Conservation (phyloP, 1,284 basidiomycete species). For the Naganishia sp. region DNA sequence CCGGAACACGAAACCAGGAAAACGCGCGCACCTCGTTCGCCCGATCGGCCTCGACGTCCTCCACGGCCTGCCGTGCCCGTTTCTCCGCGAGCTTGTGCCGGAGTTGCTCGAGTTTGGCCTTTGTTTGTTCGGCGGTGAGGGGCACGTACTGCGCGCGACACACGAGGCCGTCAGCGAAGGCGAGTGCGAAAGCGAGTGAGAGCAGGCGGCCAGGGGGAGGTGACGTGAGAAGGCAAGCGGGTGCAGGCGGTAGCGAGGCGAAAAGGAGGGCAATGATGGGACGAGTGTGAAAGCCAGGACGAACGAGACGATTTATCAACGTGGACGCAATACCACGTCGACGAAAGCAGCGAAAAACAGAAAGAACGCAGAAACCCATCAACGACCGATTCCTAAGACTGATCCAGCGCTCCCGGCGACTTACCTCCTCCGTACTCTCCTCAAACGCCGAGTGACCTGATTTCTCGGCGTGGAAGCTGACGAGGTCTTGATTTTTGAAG, state of each 20-base stretch:
- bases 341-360: too few species aligned
- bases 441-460: slow-evolving; percentile 92
- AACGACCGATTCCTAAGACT: too few species aligned
- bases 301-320: too few species aligned
- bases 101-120: slow-evolving; percentile 75
- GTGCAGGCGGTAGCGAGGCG: neutral
- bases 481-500: slow-evolving; percentile 83
- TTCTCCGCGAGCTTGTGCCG: slow-evolving; percentile 75
- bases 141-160: slow-evolving; percentile 55
- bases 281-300: too few species aligned
- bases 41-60: slow-evolving; percentile 70
- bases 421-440: slow-evolving; percentile 89
- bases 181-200: neutral
- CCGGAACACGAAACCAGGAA: too few species aligned
- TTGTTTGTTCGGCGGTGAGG: slow-evolving; percentile 91
- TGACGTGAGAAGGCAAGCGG: neutral
- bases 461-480: slow-evolving; percentile 93
- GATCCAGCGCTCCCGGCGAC: slow-evolving; percentile 23
- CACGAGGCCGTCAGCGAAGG: neutral
- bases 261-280: neutral
- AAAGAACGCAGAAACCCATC: too few species aligned
- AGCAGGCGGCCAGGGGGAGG: neutral
- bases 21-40: slow-evolving; percentile 64
- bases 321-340: too few species aligned
- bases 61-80: slow-evolving; percentile 66